Evolutionary conservation across 257 asterid species (phyloP).

Genomic region (Solanum paucissectum): DNA sequence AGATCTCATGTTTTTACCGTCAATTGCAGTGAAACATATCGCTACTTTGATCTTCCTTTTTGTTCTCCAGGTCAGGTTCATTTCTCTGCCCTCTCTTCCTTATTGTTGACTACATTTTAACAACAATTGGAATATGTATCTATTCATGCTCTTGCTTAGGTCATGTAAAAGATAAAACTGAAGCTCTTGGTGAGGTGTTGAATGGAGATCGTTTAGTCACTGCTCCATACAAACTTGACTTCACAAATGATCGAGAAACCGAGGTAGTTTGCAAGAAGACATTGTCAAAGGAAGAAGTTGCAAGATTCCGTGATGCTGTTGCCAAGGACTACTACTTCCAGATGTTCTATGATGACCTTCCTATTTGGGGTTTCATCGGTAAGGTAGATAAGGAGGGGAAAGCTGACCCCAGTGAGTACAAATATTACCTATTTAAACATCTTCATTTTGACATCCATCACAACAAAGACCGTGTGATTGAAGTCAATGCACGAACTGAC

Average conservation of each 20-base stretch:
- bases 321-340: conserved; percentile 9
- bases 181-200: conserved; percentile 13
- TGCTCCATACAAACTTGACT: conserved; percentile 12
- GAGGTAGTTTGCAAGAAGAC: conserved; percentile 2
- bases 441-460: conserved; percentile 7
- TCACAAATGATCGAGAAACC: neutral
- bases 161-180: conserved; percentile 3
- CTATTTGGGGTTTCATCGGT: conserved; percentile 12
- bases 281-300: conserved; percentile 6
- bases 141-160: neutral
- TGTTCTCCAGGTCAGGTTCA: conserved; percentile 33
- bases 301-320: conserved; percentile 12
- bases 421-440: conserved; percentile 11
- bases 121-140: neutral
- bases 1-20: neutral
- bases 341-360: conserved; percentile 9
- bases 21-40: conserved; percentile 38
- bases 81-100: neutral
- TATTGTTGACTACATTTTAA: neutral
- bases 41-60: conserved; percentile 46
- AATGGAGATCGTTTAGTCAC: conserved; percentile 13
- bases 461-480: conserved; percentile 11
- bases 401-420: conserved; percentile 8
- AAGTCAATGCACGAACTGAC: conserved; percentile 10
- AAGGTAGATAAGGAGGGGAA: conserved; percentile 7